phyloP scores from a whole-genome alignment of 2,329 filamentous ascomycete species.

The Botryotinia calthae region DNA sequence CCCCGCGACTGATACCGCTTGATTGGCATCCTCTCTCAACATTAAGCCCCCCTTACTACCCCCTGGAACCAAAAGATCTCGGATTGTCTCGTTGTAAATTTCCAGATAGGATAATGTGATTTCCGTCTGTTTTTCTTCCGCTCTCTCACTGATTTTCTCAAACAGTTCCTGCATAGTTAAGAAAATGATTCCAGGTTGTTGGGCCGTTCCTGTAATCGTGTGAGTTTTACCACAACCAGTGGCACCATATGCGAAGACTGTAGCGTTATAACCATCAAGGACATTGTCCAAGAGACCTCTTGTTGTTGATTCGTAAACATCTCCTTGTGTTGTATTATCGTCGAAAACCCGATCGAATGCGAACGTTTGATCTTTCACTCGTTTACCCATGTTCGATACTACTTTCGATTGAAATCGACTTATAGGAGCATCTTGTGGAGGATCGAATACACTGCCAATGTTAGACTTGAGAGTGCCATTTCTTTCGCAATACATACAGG shows the following conservation, averaged over 20 bases:
- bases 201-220: constrained; percentile 88
- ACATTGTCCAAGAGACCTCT: constrained; percentile 89
- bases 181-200: constrained; percentile 97
- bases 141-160: constrained; percentile 86
- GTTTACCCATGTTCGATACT: constrained; percentile 74
- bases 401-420: constrained; percentile 83
- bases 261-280: constrained; percentile 96
- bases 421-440: constrained; percentile 89
- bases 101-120: constrained; percentile 92
- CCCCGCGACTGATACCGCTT: constrained; percentile 86
- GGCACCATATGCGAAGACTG: constrained; percentile 96
- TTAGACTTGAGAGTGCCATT: background rate
- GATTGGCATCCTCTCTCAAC: constrained; percentile 91
- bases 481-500: constrained; percentile 54
- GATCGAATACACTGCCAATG: constrained; percentile 79
- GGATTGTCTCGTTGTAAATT: constrained; percentile 99
- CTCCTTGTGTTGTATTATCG: constrained; percentile 85
- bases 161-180: constrained; percentile 99
- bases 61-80: constrained; percentile 84
- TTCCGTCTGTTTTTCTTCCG: constrained; percentile 84
- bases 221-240: constrained; percentile 99
- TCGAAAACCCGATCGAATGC: constrained; percentile 97
- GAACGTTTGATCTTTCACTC: constrained; percentile 96
- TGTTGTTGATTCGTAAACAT: constrained; percentile 94
- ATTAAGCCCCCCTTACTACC: constrained; percentile 78